Percentiles rank a stretch among this genome's conserved stretches.
These are phyloP conservation scores for Lyophyllum atratum DNA, from an alignment of 768 basidiomycete species.

Conservation along the genomic window DNA sequence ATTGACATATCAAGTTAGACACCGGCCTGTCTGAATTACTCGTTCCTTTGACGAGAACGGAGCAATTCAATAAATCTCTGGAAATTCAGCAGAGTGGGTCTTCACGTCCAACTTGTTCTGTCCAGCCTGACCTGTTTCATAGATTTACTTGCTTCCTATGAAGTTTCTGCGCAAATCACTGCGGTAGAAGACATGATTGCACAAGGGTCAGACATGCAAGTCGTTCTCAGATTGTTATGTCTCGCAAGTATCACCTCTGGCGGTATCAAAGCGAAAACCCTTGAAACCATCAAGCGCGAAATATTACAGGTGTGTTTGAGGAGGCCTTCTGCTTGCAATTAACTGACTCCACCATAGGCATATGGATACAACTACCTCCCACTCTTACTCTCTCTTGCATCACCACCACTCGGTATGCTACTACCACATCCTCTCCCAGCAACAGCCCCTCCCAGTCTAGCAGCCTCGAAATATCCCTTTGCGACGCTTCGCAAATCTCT, in stretches of 20 bases:
- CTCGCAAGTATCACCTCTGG: constrained; percentile 83
- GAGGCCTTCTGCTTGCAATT: constrained; percentile 26
- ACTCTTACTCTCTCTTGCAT: constrained; percentile 61
- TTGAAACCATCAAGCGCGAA: constrained; percentile 91
- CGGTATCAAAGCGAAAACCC: constrained; percentile 82
- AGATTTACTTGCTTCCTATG: constrained; percentile 96
- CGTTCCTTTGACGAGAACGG: constrained; percentile 79
- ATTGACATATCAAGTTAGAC: constrained; percentile 48
- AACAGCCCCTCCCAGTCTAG: constrained; percentile 39
- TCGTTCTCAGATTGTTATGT: constrained; percentile 79
- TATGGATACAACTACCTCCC: constrained; percentile 80
- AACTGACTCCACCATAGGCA: constrained; percentile 39
- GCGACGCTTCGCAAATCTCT: constrained; percentile 75
- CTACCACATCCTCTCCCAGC: constrained; percentile 69
- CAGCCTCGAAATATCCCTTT: constrained; percentile 70
- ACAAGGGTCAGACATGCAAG: constrained; percentile 81
- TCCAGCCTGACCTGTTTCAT: constrained; percentile 8
- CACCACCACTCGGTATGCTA: constrained; percentile 68
- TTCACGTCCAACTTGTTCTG: not conserved
- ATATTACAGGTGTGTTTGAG: constrained; percentile 66
- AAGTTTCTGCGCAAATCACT: constrained; percentile 74
- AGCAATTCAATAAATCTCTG: constrained; percentile 87
- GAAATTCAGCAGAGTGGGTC: constrained; percentile 93
- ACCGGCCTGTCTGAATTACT: constrained; percentile 93
- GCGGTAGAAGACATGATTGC: constrained; percentile 91